A percentile compares a stretch with the other conserved stretches of the same genome.
Evolutionary conservation across 2,329 filamentous ascomycete genomes (phyloP).

Genomic region (Alternaria atra): DNA sequence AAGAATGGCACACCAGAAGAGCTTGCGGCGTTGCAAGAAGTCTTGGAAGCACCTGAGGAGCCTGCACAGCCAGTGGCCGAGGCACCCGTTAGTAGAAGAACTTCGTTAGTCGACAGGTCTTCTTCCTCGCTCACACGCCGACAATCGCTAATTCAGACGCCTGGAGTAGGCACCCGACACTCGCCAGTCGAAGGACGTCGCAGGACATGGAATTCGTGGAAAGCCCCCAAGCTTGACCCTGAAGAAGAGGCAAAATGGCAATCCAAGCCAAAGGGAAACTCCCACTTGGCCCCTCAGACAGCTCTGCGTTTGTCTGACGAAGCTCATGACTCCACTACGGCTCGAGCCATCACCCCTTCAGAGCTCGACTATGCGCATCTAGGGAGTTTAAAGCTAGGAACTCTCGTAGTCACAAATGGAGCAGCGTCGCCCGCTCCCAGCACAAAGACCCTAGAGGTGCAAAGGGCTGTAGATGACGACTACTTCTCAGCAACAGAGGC

Average conservation of each 20-base stretch:
- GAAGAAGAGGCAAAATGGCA: constrained; percentile 47
- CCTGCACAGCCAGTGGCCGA: constrained; percentile 16
- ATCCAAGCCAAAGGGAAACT: constrained; percentile 19
- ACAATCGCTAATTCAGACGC: constrained; percentile 52
- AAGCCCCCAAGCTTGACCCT: constrained; percentile 31
- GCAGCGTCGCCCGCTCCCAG: constrained; percentile 57
- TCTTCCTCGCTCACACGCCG: constrained; percentile 47
- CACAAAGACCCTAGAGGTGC: constrained; percentile 27
- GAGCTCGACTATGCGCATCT: constrained; percentile 55
- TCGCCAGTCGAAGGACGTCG: constrained; percentile 45
- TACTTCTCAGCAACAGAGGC: constrained; percentile 41
- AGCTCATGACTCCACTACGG: constrained; percentile 27
- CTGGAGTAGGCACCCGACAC: constrained; percentile 51
- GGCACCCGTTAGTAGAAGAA: constrained; percentile 29
- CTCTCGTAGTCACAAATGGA: constrained; percentile 59
- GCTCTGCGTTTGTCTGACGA: constrained; percentile 35
- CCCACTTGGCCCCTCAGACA: constrained; percentile 32
- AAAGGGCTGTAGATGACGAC: constrained; percentile 29
- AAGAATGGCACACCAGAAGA: constrained; percentile 60
- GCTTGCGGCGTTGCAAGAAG: constrained; percentile 54
- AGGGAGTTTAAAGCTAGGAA: constrained; percentile 54
- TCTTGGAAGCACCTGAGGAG: constrained; percentile 34
- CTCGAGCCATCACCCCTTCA: constrained; percentile 51
- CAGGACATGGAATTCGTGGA: constrained; percentile 47
- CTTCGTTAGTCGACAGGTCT: constrained; percentile 34